Conservation (phyloP, 148 eudicot species). For the Amaranthus hypochondriacus region DNA sequence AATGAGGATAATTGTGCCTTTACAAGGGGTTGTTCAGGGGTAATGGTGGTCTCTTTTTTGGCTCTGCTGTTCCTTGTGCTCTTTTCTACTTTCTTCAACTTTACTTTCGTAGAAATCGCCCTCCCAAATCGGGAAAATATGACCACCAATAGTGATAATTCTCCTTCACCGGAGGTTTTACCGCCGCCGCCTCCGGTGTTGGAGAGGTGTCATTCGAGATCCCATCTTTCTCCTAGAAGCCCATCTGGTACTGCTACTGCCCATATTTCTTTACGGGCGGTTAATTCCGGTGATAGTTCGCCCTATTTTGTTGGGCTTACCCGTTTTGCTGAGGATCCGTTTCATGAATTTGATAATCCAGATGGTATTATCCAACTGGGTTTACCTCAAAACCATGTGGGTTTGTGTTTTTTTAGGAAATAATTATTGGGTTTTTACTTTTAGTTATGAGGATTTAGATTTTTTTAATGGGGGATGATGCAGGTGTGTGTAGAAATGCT, state of each 20-base stretch:
- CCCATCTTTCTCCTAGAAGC: conserved; percentile 51
- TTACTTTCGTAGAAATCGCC: conserved; percentile 50
- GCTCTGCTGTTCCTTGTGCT: conserved; percentile 85
- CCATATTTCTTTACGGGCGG: conserved; percentile 46
- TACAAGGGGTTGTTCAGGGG: conserved; percentile 90
- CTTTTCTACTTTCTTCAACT: conserved; percentile 81
- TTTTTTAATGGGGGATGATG: neutral
- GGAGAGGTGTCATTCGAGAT: conserved; percentile 59
- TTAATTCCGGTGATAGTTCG: conserved; percentile 36
- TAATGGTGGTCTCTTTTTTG: conserved; percentile 71
- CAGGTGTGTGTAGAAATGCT: conserved; percentile 84
- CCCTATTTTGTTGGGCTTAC: conserved; percentile 46
- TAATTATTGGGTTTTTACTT: conserved; percentile 9
- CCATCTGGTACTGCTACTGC: conserved; percentile 47
- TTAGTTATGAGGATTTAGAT: neutral
- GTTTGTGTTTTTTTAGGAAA: conserved; percentile 15
- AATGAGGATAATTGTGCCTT: conserved; percentile 88
- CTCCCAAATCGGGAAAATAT: conserved; percentile 11
- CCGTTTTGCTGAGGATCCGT: conserved; percentile 49
- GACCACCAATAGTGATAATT: conserved; percentile 1
- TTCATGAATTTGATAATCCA: conserved; percentile 40
- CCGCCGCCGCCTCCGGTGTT: conserved; percentile 21
- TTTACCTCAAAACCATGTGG: conserved; percentile 54
- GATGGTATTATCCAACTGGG: conserved; percentile 73
- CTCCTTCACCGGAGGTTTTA: conserved; percentile 29